These are phyloP conservation scores for Sclerotinia trifoliorum DNA, from an alignment of 2,329 filamentous ascomycete genomes.

Conservation along the genomic window DNA sequence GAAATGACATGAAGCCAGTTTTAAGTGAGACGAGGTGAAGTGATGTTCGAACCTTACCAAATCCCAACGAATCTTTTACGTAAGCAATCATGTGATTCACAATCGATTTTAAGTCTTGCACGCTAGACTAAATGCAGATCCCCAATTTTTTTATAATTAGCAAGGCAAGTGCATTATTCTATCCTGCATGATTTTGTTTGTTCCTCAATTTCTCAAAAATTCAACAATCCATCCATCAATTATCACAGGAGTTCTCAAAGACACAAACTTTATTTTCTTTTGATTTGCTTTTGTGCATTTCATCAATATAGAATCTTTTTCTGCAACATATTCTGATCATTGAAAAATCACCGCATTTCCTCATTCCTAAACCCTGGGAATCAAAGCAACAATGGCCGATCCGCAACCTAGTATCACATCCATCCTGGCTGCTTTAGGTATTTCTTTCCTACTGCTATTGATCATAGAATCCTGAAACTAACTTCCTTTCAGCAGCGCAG, in stretches of 20 bases:
- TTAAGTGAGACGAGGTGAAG: neutral
- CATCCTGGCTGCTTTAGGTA: conserved; percentile 52
- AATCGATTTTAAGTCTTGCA: neutral
- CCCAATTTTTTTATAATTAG: conserved; percentile 3
- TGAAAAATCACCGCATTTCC: conserved; percentile 4
- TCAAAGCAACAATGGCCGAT: conserved; percentile 43
- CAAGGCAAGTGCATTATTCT: conserved; percentile 14
- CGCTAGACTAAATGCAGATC: conserved; percentile 1
- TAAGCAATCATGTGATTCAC: neutral
- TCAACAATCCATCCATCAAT: conserved; percentile 1
- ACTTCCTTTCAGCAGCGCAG: conserved; percentile 46
- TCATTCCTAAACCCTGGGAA: neutral
- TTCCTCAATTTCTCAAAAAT: neutral
- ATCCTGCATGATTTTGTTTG: conserved; percentile 5
- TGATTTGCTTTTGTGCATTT: conserved; percentile 10
- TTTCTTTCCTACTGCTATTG: conserved; percentile 21
- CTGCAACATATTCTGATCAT: neutral
- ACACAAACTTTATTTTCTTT: conserved; percentile 7
- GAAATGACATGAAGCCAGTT: neutral
- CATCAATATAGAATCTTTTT: neutral
- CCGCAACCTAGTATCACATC: conserved; percentile 48
- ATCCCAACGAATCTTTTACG: neutral
- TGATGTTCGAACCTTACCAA: neutral
- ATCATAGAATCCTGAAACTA: conserved; percentile 23
- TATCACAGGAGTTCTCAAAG: conserved; percentile 14